Evolutionary conservation across 1,139 yeast species (phyloP).

Genomic region (Magnusiomyces clavatus): DNA sequence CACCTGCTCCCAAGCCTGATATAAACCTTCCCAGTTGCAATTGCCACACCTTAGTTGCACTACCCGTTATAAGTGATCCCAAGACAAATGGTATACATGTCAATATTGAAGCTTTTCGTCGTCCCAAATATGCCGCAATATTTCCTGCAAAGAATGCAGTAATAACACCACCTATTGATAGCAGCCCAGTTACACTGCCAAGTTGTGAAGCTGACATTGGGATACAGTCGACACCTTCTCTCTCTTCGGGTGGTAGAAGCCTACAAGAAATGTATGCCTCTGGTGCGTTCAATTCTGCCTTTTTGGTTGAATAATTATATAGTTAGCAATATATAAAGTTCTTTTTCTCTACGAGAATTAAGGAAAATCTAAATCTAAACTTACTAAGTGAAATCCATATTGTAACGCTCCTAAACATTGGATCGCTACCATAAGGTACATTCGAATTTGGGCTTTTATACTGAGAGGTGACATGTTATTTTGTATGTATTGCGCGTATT

Average conservation of each 20-base stretch:
- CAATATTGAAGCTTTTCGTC: constrained; percentile 49
- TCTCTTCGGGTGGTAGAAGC: constrained; percentile 26
- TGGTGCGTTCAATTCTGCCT: constrained; percentile 81
- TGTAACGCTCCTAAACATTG: constrained; percentile 73
- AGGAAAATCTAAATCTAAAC: too few relatives aligned
- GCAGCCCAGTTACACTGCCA: constrained; percentile 77
- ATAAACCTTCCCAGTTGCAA: constrained; percentile 65
- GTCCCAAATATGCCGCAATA: constrained; percentile 62
- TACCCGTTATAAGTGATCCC: constrained; percentile 63
- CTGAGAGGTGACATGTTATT: too few relatives aligned
- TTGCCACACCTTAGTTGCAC: constrained; percentile 38
- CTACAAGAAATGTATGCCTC: constrained; percentile 52
- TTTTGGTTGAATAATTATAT: not conserved
- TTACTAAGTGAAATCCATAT: constrained; percentile 72
- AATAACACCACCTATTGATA: constrained; percentile 77
- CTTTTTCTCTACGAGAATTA: too few relatives aligned
- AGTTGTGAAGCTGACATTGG: constrained; percentile 54
- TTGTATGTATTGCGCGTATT: too few relatives aligned
- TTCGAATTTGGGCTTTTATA: constrained; percentile 1
- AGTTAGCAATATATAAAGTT: not conserved
- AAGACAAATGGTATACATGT: constrained; percentile 49
- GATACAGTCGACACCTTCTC: constrained; percentile 42
- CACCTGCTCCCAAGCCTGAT: constrained; percentile 83
- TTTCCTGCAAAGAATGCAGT: constrained; percentile 70
- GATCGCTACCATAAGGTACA: constrained; percentile 9